Conservation (phyloP, 1,284 basidiomycete species). For the Melampsora americana region DNA sequence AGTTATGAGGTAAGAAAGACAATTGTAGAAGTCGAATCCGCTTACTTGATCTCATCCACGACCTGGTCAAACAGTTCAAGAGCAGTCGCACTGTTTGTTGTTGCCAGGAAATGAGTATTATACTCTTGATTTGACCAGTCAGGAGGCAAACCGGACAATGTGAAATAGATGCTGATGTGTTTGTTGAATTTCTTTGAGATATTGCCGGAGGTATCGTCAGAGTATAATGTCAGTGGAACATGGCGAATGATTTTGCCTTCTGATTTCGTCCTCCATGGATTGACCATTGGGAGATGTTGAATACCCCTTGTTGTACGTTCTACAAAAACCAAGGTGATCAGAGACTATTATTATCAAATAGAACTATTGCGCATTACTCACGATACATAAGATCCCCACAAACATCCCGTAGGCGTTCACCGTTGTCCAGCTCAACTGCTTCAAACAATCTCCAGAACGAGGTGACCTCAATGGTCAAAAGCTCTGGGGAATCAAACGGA, state of each 20-base stretch:
- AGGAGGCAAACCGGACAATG: neutral
- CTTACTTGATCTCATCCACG: conserved; percentile 8
- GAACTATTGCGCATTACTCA: too few relatives aligned
- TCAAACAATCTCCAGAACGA: neutral
- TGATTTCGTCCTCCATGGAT: conserved; percentile 8
- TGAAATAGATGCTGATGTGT: too few relatives aligned
- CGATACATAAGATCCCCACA: neutral
- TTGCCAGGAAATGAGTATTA: conserved; percentile 11
- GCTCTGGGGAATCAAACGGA: neutral
- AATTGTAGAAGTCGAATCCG: neutral
- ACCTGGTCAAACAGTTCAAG: conserved; percentile 2
- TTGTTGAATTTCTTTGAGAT: too few relatives aligned
- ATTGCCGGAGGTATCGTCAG: conserved; percentile 13
- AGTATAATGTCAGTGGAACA: neutral
- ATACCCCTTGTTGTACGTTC: neutral
- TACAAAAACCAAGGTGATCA: neutral
- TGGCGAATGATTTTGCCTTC: conserved; percentile 4
- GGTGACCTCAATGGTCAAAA: neutral
- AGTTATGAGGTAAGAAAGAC: too few relatives aligned
- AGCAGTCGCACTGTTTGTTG: neutral
- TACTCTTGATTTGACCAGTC: conserved; percentile 11
- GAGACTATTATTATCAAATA: too few relatives aligned
- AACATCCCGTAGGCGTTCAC: neutral
- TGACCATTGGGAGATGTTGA: neutral
- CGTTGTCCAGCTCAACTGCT: neutral